A percentile compares a stretch with the other conserved stretches of the same genome.
Conservation (phyloP, 306 rosid species). For the Cyclanthera cordifolia region DNA sequence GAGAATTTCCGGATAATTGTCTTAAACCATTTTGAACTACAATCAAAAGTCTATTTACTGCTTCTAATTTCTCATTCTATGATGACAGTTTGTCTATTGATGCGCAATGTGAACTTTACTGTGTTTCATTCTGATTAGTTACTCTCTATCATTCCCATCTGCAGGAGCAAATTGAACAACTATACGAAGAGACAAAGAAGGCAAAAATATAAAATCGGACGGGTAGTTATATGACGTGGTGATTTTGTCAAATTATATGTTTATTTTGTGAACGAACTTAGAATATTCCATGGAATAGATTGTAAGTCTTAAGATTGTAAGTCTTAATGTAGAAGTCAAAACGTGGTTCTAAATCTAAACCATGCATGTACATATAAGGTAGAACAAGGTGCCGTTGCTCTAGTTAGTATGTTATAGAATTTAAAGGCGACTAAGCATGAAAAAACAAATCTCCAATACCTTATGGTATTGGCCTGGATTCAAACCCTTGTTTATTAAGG, state of each 20-base stretch:
- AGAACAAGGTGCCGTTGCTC: neutral
- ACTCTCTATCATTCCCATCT: constrained; percentile 14
- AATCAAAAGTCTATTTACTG: neutral
- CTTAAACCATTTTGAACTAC: neutral
- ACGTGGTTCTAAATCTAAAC: neutral
- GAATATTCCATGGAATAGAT: neutral
- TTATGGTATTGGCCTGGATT: neutral
- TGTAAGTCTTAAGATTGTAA: too few relatives aligned
- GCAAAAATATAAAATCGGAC: constrained; percentile 17
- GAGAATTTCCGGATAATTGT: neutral
- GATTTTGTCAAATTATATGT: neutral
- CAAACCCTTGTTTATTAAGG: neutral
- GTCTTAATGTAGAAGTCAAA: neutral
- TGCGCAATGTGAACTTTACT: neutral
- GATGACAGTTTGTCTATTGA: neutral
- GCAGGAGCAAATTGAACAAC: constrained; percentile 52
- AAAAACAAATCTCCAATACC: neutral
- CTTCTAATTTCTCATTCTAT: neutral
- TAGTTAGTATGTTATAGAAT: neutral
- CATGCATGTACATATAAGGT: neutral
- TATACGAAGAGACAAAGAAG: constrained; percentile 59
- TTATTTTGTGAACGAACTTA: neutral
- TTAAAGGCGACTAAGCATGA: neutral
- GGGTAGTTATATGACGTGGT: neutral
- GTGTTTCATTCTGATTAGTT: neutral